These are phyloP conservation scores for Aspergillus ellipticus DNA, from an alignment of 495 filamentous ascomycete species.

Conservation along the genomic window DNA sequence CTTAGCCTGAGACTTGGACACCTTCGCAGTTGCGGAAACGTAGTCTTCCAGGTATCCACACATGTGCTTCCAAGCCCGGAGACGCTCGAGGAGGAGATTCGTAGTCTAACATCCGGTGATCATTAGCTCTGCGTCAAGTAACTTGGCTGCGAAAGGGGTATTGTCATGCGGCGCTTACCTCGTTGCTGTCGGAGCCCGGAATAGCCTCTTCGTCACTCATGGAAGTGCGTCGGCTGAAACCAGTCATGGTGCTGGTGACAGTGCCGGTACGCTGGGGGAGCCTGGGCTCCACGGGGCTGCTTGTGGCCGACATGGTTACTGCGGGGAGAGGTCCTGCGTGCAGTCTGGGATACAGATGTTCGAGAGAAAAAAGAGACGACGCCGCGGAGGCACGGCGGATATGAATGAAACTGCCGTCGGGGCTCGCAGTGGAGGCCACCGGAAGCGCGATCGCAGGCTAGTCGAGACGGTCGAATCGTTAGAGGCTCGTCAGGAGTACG, in stretches of 20 bases:
- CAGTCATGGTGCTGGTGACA: constrained; percentile 46
- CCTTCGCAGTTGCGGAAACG: constrained; percentile 74
- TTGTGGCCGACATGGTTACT: constrained; percentile 31
- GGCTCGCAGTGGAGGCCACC: background rate
- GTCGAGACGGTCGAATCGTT: background rate
- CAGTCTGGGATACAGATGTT: background rate
- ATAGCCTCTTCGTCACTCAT: constrained; percentile 62
- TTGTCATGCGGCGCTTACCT: constrained; percentile 46
- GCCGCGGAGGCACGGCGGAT: background rate
- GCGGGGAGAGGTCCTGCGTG: background rate
- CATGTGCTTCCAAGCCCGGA: constrained; percentile 94
- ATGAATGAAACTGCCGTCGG: background rate
- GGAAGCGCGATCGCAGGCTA: constrained; percentile 3
- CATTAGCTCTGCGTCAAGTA: background rate
- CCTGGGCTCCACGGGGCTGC: constrained; percentile 35
- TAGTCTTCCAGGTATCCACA: constrained; percentile 89
- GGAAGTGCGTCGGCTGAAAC: constrained; percentile 34
- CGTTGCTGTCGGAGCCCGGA: constrained; percentile 73
- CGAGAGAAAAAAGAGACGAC: background rate
- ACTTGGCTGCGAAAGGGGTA: background rate
- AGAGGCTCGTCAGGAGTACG: background rate
- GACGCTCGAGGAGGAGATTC: constrained; percentile 73
- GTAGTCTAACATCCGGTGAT: constrained; percentile 50
- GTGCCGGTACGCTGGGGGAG: constrained; percentile 58
- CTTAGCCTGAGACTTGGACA: constrained; percentile 79